Conservation (phyloP, 345 rosid genomes). For the Gossypium longicalyx region DNA sequence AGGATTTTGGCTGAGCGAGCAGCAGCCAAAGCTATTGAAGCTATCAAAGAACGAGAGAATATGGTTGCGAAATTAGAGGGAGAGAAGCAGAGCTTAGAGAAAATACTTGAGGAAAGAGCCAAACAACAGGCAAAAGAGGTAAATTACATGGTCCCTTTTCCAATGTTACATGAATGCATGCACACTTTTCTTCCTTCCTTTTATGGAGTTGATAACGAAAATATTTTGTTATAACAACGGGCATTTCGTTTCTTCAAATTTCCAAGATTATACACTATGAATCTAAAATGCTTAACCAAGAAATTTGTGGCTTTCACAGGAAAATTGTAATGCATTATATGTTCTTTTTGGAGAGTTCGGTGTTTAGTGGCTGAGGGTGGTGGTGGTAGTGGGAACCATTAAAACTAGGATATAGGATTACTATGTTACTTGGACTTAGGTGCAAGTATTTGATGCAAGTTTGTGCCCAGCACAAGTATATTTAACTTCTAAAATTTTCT, state of each 20-base stretch:
- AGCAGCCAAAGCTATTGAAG: slow-evolving; percentile 70
- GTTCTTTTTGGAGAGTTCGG: neutral
- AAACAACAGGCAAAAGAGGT: slow-evolving; percentile 96
- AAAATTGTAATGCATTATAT: neutral
- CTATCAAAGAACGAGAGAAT: slow-evolving; percentile 81
- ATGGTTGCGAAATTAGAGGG: slow-evolving; percentile 88
- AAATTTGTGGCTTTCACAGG: neutral
- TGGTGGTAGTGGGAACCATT: neutral
- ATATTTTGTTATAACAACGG: neutral
- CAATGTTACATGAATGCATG: slow-evolving; percentile 2
- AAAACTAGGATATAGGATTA: neutral
- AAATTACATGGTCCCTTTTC: slow-evolving; percentile 4
- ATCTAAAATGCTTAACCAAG: neutral
- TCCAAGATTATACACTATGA: neutral
- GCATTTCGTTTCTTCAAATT: neutral
- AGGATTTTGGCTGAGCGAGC: slow-evolving; percentile 71
- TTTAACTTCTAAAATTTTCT: too few relatives aligned
- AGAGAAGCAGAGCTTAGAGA: slow-evolving; percentile 91
- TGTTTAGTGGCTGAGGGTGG: neutral
- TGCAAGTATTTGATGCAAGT: too few relatives aligned
- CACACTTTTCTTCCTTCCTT: neutral
- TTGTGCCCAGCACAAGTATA: too few relatives aligned
- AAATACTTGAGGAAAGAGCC: slow-evolving; percentile 84
- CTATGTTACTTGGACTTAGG: too few relatives aligned
- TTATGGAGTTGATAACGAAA: neutral